Evolutionary conservation across 1,284 basidiomycete genomes (phyloP).

Genomic region (Porogramme epimiltina): DNA sequence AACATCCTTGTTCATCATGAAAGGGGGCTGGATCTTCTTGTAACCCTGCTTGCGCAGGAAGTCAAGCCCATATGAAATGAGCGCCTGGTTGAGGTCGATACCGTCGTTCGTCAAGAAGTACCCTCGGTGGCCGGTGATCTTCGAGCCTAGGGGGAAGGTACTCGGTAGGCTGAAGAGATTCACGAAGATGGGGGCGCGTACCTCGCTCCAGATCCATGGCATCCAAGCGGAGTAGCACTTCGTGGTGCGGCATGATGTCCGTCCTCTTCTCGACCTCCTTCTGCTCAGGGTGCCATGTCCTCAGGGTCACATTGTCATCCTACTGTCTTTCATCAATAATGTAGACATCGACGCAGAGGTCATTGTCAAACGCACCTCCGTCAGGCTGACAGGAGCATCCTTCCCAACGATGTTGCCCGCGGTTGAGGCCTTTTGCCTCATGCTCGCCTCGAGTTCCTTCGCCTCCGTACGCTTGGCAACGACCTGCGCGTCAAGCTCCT

Average conservation of each 20-base stretch:
- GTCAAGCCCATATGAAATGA: conserved; percentile 94
- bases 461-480: conserved; percentile 74
- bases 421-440: conserved; percentile 79
- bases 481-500: conserved; percentile 79
- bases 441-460: conserved; percentile 76
- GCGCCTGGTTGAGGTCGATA: conserved; percentile 95
- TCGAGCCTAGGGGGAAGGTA: conserved; percentile 61
- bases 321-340: conserved; percentile 30
- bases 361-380: conserved; percentile 64
- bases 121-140: conserved; percentile 94
- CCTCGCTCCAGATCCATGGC: conserved; percentile 97
- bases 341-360: not conserved
- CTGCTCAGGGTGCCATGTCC: conserved; percentile 88
- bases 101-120: conserved; percentile 97
- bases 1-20: conserved; percentile 97
- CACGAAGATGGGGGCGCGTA: conserved; percentile 31
- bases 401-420: conserved; percentile 95
- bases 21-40: conserved; percentile 97
- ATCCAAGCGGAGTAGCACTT: conserved; percentile 91
- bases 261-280: conserved; percentile 65
- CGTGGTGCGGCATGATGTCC: conserved; percentile 93
- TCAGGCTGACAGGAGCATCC: conserved; percentile 83
- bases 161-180: not conserved
- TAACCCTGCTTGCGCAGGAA: conserved; percentile 84
- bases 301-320: conserved; percentile 88